These are phyloP conservation scores for Penicillium sp. DNA, from an alignment of 2,329 filamentous ascomycete genomes.

Conservation along the genomic window DNA sequence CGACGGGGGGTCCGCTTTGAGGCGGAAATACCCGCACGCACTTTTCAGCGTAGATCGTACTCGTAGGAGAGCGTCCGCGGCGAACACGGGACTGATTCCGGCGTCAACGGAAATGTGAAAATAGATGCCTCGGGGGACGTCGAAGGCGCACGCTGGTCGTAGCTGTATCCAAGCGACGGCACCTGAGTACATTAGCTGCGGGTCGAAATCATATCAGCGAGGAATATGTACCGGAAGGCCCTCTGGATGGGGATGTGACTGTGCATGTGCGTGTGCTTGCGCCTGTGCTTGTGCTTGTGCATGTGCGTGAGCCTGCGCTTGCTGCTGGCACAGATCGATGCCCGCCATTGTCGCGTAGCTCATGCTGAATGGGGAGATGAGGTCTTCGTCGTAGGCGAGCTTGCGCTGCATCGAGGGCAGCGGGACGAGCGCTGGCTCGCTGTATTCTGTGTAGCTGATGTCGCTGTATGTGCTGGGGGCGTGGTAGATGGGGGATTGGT, in stretches of 20 bases:
- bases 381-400: constrained; percentile 55
- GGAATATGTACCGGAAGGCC: constrained; percentile 48
- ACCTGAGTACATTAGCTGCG: constrained; percentile 30
- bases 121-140: constrained; percentile 45
- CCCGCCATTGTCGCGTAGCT: constrained; percentile 62
- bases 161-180: constrained; percentile 33
- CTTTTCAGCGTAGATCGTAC: constrained; percentile 22
- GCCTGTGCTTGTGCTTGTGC: constrained; percentile 30
- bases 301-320: constrained; percentile 30
- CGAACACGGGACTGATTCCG: constrained; percentile 44
- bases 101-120: constrained; percentile 44
- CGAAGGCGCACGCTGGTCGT: constrained; percentile 42
- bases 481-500: constrained; percentile 40
- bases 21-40: constrained; percentile 9
- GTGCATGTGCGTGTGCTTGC: constrained; percentile 28
- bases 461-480: constrained; percentile 35
- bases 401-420: constrained; percentile 53
- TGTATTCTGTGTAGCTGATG: constrained; percentile 40
- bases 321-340: constrained; percentile 51
- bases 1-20: not conserved
- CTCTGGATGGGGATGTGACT: constrained; percentile 26
- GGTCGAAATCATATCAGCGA: constrained; percentile 31
- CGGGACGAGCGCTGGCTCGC: constrained; percentile 47
- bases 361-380: constrained; percentile 62
- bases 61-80: constrained; percentile 36